Evolutionary conservation across 352 stramenopile species (phyloP).

Genomic region (Phytophthora citricola): DNA sequence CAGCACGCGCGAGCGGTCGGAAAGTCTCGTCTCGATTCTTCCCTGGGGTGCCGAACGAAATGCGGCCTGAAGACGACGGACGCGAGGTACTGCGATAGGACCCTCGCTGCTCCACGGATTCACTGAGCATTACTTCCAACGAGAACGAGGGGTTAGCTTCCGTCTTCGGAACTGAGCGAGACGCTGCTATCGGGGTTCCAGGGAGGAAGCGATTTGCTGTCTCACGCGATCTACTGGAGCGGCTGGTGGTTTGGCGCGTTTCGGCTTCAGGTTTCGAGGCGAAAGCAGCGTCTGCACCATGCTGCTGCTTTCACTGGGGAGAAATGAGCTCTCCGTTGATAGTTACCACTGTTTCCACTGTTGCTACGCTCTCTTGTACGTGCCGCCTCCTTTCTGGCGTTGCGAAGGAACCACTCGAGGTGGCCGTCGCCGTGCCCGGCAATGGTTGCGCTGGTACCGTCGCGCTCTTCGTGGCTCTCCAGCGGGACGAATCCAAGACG

Average conservation of each 20-base stretch:
- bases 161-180: slow-evolving; percentile 19
- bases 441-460: slow-evolving; percentile 40
- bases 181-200: slow-evolving; percentile 20
- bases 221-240: slow-evolving; percentile 8
- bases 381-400: slow-evolving; percentile 28
- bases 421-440: slow-evolving; percentile 32
- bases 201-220: neutral
- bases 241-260: slow-evolving; percentile 1
- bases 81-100: slow-evolving; percentile 17
- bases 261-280: slow-evolving; percentile 37
- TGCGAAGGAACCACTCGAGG: slow-evolving; percentile 38
- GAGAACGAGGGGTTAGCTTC: slow-evolving; percentile 25
- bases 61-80: slow-evolving; percentile 9
- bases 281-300: slow-evolving; percentile 50
- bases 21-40: slow-evolving; percentile 37
- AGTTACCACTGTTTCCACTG: slow-evolving; percentile 24
- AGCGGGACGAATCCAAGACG: slow-evolving; percentile 25
- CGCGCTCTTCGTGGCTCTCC: slow-evolving; percentile 31
- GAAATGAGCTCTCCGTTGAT: slow-evolving; percentile 27
- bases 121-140: slow-evolving; percentile 29
- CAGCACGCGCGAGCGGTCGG: slow-evolving; percentile 32
- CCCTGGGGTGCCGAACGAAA: slow-evolving; percentile 26
- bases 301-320: slow-evolving; percentile 36
- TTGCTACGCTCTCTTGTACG: slow-evolving; percentile 27
- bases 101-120: slow-evolving; percentile 24